phyloP scores from a whole-genome alignment of 225 moss, liverwort and hornwort species.

The Anthoceros angustus region DNA sequence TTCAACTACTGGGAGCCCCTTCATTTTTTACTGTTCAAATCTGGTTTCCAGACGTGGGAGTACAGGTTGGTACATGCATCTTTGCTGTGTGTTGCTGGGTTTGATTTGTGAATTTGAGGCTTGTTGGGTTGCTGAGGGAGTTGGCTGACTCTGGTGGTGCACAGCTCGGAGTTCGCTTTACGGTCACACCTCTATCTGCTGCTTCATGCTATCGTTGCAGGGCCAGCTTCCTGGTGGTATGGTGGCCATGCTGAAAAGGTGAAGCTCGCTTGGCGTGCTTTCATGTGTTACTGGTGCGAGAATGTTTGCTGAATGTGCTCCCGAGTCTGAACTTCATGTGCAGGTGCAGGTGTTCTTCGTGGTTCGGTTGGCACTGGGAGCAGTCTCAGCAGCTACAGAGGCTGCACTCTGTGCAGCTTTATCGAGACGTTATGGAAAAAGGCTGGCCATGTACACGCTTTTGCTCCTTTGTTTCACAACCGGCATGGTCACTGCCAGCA shows the following conservation, averaged over 20 bases:
- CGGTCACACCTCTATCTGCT: constrained; percentile 83
- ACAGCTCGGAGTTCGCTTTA: constrained; percentile 89
- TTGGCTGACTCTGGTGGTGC: not conserved
- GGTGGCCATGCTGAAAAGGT: constrained; percentile 47
- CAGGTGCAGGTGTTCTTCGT: constrained; percentile 77
- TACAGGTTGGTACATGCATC: constrained; percentile 38
- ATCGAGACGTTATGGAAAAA: constrained; percentile 48
- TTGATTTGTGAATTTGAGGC: not conserved
- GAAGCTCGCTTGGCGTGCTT: constrained; percentile 8
- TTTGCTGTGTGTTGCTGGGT: not conserved
- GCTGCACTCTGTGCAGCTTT: constrained; percentile 58
- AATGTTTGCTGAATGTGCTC: not conserved
- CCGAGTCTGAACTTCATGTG: not conserved
- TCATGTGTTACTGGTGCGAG: not conserved
- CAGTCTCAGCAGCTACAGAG: constrained; percentile 69
- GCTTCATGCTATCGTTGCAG: constrained; percentile 51
- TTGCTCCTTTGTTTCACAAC: constrained; percentile 80
- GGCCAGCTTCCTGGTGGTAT: constrained; percentile 54
- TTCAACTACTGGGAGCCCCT: constrained; percentile 99
- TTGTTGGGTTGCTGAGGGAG: not conserved
- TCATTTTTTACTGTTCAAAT: constrained; percentile 59
- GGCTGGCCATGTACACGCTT: constrained; percentile 71
- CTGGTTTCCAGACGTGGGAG: constrained; percentile 98
- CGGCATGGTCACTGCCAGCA: constrained; percentile 85
- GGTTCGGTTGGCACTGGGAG: constrained; percentile 56